These are phyloP conservation scores for Aspergillus ruber DNA, from an alignment of 2,329 filamentous ascomycete species.

Conservation along the genomic window DNA sequence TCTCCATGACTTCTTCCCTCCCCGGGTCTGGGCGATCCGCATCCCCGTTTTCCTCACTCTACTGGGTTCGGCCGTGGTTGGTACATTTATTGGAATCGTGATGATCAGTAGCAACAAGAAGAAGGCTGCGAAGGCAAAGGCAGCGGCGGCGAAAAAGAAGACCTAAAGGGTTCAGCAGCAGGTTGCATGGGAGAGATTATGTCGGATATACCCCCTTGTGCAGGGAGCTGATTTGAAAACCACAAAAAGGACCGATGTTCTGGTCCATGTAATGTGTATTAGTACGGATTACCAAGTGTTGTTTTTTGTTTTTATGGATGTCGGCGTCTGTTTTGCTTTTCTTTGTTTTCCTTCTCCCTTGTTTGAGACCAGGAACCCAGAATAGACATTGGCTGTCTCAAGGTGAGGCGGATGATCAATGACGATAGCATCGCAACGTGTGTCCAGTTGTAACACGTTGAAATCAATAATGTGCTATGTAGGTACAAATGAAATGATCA, in stretches of 20 bases:
- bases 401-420: background rate
- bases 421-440: background rate
- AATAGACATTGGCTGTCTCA: background rate
- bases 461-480: background rate
- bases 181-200: background rate
- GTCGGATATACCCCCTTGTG: background rate
- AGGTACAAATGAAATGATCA: background rate
- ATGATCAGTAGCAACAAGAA: conserved; percentile 99
- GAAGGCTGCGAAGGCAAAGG: conserved; percentile 90
- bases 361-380: background rate
- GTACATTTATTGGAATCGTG: conserved; percentile 89
- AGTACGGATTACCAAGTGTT: too few species aligned
- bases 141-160: conserved; percentile 75
- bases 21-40: conserved; percentile 96
- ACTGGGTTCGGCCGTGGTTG: conserved; percentile 85
- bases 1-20: conserved; percentile 90
- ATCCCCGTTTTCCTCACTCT: conserved; percentile 96
- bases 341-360: background rate
- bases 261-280: too few species aligned
- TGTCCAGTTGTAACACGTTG: background rate
- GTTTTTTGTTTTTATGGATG: background rate
- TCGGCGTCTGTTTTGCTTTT: background rate
- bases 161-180: background rate
- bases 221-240: background rate
- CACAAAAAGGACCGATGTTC: background rate